These are phyloP conservation scores for Rubia balearica DNA, from an alignment of 305 asterid species.

Conservation along the genomic window DNA sequence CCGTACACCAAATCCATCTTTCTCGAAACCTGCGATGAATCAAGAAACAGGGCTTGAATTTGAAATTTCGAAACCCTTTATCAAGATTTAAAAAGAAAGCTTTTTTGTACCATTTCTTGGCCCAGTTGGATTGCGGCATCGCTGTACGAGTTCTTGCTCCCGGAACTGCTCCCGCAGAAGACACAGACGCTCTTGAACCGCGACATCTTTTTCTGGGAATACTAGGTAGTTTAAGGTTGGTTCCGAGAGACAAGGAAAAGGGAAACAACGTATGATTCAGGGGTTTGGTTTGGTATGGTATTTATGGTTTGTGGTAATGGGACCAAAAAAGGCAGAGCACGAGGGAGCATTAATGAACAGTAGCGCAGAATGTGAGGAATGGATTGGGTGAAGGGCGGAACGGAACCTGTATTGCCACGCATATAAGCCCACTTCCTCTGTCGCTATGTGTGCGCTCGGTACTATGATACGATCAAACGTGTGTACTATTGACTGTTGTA, in stretches of 20 bases:
- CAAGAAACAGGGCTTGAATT: not conserved
- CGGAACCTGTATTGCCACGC: slow-evolving; percentile 18
- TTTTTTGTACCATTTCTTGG: slow-evolving; percentile 26
- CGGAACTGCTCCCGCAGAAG: slow-evolving; percentile 42
- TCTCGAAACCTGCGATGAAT: slow-evolving; percentile 22
- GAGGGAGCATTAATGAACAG: not conserved
- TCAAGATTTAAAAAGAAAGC: not conserved
- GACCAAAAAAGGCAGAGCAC: not conserved
- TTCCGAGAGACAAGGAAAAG: not conserved
- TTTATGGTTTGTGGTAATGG: slow-evolving; percentile 8
- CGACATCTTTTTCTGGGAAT: slow-evolving; percentile 11
- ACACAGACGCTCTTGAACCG: slow-evolving; percentile 40
- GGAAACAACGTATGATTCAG: no score
- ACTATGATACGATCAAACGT: not conserved
- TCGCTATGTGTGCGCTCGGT: not conserved
- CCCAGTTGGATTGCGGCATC: slow-evolving; percentile 37
- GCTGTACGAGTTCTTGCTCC: slow-evolving; percentile 28
- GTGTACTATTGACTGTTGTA: not conserved
- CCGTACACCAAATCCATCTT: slow-evolving; percentile 33
- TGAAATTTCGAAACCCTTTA: no score
- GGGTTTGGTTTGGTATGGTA: no score
- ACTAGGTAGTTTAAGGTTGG: not conserved
- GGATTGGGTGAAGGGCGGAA: slow-evolving; percentile 4
- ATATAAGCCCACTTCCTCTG: not conserved
- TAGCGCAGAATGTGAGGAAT: not conserved